Conservation (phyloP, 2,329 filamentous ascomycete genomes). For the Raffaelea arxii region DNA sequence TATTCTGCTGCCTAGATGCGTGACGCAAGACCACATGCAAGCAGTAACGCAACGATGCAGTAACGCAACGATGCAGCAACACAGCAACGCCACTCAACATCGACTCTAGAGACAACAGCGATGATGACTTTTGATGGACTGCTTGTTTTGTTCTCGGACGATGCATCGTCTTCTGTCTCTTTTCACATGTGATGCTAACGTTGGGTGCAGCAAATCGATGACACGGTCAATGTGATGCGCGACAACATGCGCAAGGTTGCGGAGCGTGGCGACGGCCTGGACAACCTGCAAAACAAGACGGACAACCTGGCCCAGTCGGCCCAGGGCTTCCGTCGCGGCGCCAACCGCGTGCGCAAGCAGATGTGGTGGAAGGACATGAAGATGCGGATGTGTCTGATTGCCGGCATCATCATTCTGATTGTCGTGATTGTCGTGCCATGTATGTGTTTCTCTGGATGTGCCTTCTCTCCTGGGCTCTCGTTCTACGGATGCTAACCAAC, state of each 20-base stretch:
- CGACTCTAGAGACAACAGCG: too few relatives aligned
- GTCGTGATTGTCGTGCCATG: slow-evolving; percentile 93
- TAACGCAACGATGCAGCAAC: too few relatives aligned
- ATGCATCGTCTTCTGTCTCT: too few relatives aligned
- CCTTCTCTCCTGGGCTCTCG: too few relatives aligned
- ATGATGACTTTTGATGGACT: too few relatives aligned
- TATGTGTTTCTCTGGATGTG: too few relatives aligned
- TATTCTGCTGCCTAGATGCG: too few relatives aligned
- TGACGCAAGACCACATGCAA: too few relatives aligned
- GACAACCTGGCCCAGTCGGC: slow-evolving; percentile 88
- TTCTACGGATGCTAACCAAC: background rate
- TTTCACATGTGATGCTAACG: slow-evolving; percentile 6
- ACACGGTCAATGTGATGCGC: slow-evolving; percentile 89
- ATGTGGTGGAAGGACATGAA: slow-evolving; percentile 99
- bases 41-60: too few relatives aligned
- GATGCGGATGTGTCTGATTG: slow-evolving; percentile 95
- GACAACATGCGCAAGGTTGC: slow-evolving; percentile 97
- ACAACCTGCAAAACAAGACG: slow-evolving; percentile 86
- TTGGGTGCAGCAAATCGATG: slow-evolving; percentile 80
- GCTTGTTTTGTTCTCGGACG: too few relatives aligned
- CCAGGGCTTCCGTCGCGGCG: slow-evolving; percentile 89
- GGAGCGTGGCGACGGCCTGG: slow-evolving; percentile 81
- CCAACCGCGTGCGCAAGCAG: slow-evolving; percentile 91
- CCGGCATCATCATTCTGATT: slow-evolving; percentile 83
- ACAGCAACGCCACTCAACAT: too few relatives aligned